Evolutionary conservation across 1,284 basidiomycete genomes (phyloP).

Genomic region (Tilletia walkeri): DNA sequence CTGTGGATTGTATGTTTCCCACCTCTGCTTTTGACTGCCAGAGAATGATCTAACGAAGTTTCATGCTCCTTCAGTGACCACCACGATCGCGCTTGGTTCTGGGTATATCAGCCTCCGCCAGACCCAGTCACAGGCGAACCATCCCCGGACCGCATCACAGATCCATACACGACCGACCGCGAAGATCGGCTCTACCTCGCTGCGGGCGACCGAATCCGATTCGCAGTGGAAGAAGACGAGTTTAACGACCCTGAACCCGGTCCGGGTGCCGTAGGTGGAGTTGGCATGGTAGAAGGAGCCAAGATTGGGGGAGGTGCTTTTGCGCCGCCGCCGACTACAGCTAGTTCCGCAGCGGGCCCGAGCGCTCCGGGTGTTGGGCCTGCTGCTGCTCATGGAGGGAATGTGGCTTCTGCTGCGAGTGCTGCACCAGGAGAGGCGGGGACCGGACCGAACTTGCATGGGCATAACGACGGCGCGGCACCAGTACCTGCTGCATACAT

Average conservation of each 20-base stretch:
- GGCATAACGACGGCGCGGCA: not conserved
- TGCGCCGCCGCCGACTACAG: not conserved
- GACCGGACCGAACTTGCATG: not conserved
- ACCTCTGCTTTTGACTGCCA: not conserved
- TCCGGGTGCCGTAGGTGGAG: slow-evolving; percentile 57
- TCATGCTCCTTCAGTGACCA: slow-evolving; percentile 48
- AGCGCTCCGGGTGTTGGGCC: not conserved
- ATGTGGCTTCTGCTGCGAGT: slow-evolving; percentile 5
- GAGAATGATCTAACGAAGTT: not conserved
- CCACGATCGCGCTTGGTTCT: slow-evolving; percentile 57
- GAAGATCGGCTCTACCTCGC: slow-evolving; percentile 80
- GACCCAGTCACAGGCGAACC: slow-evolving; percentile 55
- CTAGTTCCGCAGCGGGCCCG: too few relatives aligned
- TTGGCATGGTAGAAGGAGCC: not conserved
- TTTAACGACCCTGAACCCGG: slow-evolving; percentile 90
- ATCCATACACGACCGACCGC: slow-evolving; percentile 22
- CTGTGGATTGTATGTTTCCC: slow-evolving; percentile 68
- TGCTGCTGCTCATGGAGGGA: not conserved
- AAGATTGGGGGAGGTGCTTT: slow-evolving; percentile 10
- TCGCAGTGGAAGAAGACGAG: slow-evolving; percentile 80
- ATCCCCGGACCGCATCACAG: slow-evolving; percentile 57
- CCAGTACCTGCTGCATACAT: slow-evolving; percentile 3
- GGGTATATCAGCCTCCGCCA: slow-evolving; percentile 55
- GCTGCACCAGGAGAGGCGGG: slow-evolving; percentile 10
- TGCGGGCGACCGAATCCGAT: slow-evolving; percentile 75